Base-by-base conservation (phyloP, 805 yeast genomes). In the Naumovozyma baii region DNA sequence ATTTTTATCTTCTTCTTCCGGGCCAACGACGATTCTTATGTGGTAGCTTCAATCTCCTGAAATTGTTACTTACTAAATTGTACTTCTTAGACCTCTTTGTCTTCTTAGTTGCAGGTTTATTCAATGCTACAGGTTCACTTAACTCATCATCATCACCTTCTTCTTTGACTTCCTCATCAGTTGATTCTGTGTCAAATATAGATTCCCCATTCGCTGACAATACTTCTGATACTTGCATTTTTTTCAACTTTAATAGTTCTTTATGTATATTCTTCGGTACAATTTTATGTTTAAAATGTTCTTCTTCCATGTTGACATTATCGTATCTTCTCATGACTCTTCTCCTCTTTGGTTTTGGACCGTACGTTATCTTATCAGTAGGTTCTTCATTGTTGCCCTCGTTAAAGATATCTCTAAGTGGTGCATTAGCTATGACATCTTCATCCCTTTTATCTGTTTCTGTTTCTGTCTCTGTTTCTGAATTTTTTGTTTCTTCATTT, bases 1-100 rank as follows among this genome's bases (percentile, higher is more conserved):
- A 25, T 25, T 25, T 25, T 17, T 16, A 35, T 5, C 18, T 15
- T 10, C 33, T n/a, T 20, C 18, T 31, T 18, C 26, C 26, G 7
- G 26, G 26, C 26, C 26, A 22, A 22, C 26, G 26, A 22, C 66
- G 46, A 29, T 71, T 54, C 10, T 71, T 69, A 35, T 66, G 72
- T 31, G 73, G 72, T 34, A 77, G 65, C 52, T 74, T 76, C 38
- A 72, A 59, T 41, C 77, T 59, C 47, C 72, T 72, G 58, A 65
- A 77, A 51, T 77, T 77, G 48, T 57, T 62, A 43, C 72, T 72
- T 17, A 68, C 66, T 28, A 51, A 46, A 39, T 51, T 59, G 45
- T 52, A 59, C 38, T 59, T 60, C 39, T 51, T 59, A 16, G 47
- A 50, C 33, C 51, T 47, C 32, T 47, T 49, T 10, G 32, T 38